These are phyloP conservation scores for Prosopis cineraria DNA, from an alignment of 306 rosid species.

Conservation along the genomic window DNA sequence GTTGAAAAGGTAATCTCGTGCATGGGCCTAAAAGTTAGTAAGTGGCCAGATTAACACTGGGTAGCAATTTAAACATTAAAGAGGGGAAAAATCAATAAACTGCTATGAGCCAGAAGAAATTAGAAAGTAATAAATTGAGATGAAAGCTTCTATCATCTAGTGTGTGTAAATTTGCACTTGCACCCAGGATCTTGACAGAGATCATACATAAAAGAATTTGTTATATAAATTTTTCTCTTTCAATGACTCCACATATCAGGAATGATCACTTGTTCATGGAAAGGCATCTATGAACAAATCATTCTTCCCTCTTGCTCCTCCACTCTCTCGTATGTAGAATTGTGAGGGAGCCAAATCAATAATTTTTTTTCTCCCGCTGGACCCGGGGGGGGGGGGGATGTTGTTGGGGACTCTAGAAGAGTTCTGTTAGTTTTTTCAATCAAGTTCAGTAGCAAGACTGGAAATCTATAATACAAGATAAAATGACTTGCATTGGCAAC, in stretches of 20 bases:
- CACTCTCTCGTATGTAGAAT: background rate
- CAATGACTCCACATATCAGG: slow-evolving; percentile 16
- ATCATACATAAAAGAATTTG: background rate
- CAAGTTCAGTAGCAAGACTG: background rate
- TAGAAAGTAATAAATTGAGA: slow-evolving; percentile 3
- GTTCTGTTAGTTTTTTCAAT: background rate
- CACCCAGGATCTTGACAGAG: slow-evolving; percentile 24
- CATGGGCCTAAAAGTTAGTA: slow-evolving; percentile 74
- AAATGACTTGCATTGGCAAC: background rate
- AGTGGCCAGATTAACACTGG: slow-evolving; percentile 29
- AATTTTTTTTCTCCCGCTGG: no score
- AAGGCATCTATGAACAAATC: slow-evolving; percentile 14
- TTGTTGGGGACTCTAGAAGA: background rate
- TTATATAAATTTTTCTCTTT: slow-evolving; percentile 6
- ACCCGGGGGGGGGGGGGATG: no score
- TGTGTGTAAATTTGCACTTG: slow-evolving; percentile 10
- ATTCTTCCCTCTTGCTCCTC: background rate
- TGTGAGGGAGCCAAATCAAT: background rate
- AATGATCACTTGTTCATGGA: slow-evolving; percentile 19
- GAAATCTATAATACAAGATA: background rate
- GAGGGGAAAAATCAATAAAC: slow-evolving; percentile 6
- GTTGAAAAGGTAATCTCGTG: slow-evolving; percentile 98
- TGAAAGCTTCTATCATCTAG: background rate
- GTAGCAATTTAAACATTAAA: slow-evolving; percentile 24
- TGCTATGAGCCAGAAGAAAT: slow-evolving; percentile 11